These are phyloP conservation scores for Voacanga thouarsii DNA, from an alignment of 257 asterid genomes.

Conservation along the genomic window DNA sequence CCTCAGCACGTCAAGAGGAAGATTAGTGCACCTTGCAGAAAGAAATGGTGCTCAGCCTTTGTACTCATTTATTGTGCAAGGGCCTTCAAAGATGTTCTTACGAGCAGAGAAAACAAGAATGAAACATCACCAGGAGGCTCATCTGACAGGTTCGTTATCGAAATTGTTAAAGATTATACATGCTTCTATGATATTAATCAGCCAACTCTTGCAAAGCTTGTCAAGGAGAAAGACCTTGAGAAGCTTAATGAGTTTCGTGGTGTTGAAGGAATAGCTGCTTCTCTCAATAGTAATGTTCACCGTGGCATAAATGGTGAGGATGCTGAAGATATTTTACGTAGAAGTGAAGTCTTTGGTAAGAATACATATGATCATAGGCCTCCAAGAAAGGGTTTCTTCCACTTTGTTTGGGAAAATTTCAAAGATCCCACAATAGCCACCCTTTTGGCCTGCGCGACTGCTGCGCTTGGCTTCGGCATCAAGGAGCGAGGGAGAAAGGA, in stretches of 20 bases:
- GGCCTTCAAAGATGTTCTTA: conserved; percentile 18
- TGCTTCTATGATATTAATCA: conserved; percentile 4
- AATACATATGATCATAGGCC: conserved; percentile 27
- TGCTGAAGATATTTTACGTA: conserved; percentile 16
- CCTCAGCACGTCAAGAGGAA: not conserved
- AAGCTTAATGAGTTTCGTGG: conserved; percentile 30
- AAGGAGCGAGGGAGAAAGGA: conserved; percentile 30
- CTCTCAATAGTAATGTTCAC: conserved; percentile 15
- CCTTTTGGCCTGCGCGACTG: conserved; percentile 28
- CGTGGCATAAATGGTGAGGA: conserved; percentile 26
- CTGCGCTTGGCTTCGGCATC: conserved; percentile 38
- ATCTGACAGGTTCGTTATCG: not conserved
- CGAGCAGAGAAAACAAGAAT: not conserved
- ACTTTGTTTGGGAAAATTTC: conserved; percentile 27
- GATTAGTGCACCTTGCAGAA: not conserved
- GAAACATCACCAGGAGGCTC: not conserved
- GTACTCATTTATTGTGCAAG: conserved; percentile 22
- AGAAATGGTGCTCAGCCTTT: conserved; percentile 27
- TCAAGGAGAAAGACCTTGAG: conserved; percentile 29
- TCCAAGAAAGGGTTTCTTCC: conserved; percentile 19
- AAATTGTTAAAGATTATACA: not conserved
- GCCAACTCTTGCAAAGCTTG: conserved; percentile 14
- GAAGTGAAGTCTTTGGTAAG: conserved; percentile 30
- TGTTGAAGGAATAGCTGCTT: conserved; percentile 22
- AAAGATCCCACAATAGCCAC: conserved; percentile 29